These are phyloP conservation scores for Didymosphaeria variabile DNA, from an alignment of 2,329 filamentous ascomycete species.

Conservation along the genomic window DNA sequence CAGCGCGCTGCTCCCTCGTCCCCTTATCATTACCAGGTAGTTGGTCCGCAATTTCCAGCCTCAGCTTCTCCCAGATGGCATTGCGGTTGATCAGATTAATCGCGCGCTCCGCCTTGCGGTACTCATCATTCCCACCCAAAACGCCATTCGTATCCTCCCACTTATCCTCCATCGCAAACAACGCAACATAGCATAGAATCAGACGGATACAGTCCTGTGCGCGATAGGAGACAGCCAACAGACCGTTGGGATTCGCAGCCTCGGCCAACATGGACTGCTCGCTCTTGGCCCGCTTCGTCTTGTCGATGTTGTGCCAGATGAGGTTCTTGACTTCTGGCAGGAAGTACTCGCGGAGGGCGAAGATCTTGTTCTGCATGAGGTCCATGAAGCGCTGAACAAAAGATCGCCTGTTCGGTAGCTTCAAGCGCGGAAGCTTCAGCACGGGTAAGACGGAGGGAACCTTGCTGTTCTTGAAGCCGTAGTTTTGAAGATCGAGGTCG, in stretches of 20 bases:
- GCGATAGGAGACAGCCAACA: background rate
- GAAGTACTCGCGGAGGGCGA: slow-evolving; percentile 2
- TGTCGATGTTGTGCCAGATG: background rate
- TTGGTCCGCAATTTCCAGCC: slow-evolving; percentile 4
- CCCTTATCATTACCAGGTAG: slow-evolving; percentile 1
- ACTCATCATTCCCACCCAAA: background rate
- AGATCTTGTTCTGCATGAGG: slow-evolving; percentile 8
- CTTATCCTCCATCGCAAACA: background rate
- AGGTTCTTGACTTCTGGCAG: slow-evolving; percentile 1
- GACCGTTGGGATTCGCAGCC: background rate
- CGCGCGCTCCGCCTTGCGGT: background rate
- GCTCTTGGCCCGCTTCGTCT: background rate
- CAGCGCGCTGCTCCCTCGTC: background rate
- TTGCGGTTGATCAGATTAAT: background rate
- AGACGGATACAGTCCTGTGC: slow-evolving; percentile 5
- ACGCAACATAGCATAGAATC: background rate
- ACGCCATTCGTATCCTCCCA: too few relatives aligned
- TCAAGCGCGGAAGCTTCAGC: background rate
- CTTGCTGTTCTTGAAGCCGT: slow-evolving; percentile 5
- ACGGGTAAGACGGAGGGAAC: background rate
- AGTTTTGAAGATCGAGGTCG: background rate
- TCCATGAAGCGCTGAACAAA: background rate
- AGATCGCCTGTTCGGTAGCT: background rate
- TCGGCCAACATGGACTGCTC: background rate
- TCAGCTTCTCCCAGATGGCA: background rate